Base-by-base conservation (phyloP, 768 basidiomycete genomes). In the Rhizopogon roseolus region DNA sequence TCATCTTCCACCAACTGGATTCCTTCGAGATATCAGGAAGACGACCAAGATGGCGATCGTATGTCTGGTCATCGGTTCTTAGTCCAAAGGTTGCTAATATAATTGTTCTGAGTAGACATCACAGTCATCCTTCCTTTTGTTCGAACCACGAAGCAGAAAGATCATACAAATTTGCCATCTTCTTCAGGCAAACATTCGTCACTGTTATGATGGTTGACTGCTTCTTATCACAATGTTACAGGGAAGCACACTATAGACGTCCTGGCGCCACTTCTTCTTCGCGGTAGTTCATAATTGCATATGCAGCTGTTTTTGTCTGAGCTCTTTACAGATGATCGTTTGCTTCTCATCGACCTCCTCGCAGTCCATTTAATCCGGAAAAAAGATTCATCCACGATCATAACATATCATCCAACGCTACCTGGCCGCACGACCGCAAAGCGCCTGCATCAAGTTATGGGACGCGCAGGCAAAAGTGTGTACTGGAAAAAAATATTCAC, bases 1-100 rank as follows among this genome's bases (percentile, higher is more conserved):
- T 66, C 71, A 14, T 71, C 66, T 1, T 73, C 70, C 0, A 59
- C 77, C 5, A 81, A 79, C 56, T 81, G 80, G 81, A 84, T 83
- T 40, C 82, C 82, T 0, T 79, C 80, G 0, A 76, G 79, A 37
- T 84, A 77, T 41, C 76, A 81, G 53, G 81, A 82, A 54, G 76
- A 77, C 27, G 22, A 22, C 3, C 22, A 22, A 22, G 22, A 22
- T 22, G 22, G 22, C 1, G 27, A 28, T 37, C 6, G 46, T 16
- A 41, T 11, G 22, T 22, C 22, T 22, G 22, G 22, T 22, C 22
- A 22, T 22, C 22, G 22, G 22, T 3, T 22, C 22, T 22, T 22
- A 3, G 22, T 22, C 22, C 22, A 22, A 22, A 43, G 17, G 14
- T 19, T 6, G 14, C 57, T 60, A 32, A 61, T 34, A 10, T 29